phyloP scores from a whole-genome alignment of 371 early-diverging fungal species.

The Edhazardia aedis region DNA sequence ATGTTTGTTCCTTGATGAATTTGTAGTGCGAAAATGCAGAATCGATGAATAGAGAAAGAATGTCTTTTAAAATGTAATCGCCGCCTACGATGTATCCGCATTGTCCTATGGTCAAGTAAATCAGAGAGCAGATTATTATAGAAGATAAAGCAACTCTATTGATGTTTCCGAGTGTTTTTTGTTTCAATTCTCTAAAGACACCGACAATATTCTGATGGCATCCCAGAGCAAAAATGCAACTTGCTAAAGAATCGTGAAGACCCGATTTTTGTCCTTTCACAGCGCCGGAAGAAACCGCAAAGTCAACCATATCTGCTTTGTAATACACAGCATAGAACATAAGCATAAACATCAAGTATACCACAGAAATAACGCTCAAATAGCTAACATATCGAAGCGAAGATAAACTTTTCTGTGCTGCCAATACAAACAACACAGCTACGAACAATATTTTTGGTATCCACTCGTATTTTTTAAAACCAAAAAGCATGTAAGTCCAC shows the following conservation, averaged over 20 bases:
- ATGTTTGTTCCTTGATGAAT: background rate
- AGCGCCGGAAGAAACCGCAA: no score
- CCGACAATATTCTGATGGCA: conserved; percentile 39
- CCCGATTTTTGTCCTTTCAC: background rate
- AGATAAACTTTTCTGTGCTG: conserved; percentile 7
- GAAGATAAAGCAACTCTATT: conserved; percentile 11
- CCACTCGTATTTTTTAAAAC: background rate
- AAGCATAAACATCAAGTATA: conserved; percentile 9
- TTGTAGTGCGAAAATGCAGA: no score
- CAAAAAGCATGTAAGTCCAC: conserved; percentile 2
- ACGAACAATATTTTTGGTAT: background rate
- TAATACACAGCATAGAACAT: background rate
- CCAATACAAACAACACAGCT: conserved; percentile 2
- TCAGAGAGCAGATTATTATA: conserved; percentile 13
- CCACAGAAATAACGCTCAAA: conserved; percentile 9
- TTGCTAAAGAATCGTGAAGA: background rate
- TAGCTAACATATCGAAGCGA: conserved; percentile 10
- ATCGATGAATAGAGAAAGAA: no score
- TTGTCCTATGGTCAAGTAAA: conserved; percentile 27
- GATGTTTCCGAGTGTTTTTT: conserved; percentile 17
- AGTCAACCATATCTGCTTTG: no score
- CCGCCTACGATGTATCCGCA: conserved; percentile 12
- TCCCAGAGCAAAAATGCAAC: conserved; percentile 29
- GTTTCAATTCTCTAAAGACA: conserved; percentile 20
- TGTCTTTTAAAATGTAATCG: background rate